Percentiles rank a stretch among this genome's conserved stretches.
Evolutionary conservation across 2,329 filamentous ascomycete genomes (phyloP).

Genomic region (Penicillium verrucosum): DNA sequence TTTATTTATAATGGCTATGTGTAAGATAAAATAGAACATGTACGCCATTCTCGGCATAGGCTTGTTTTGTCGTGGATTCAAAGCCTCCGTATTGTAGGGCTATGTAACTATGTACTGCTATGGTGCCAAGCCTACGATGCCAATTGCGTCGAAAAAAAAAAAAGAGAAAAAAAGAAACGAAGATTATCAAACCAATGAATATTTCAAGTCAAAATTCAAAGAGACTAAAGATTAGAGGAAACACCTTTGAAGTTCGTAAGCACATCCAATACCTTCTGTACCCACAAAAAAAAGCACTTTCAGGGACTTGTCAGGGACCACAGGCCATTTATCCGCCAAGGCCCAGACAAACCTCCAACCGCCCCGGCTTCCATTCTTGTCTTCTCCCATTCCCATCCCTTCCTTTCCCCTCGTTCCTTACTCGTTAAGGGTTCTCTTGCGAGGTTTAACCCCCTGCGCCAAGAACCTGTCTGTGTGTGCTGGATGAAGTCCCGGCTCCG

Average conservation of each 20-base stretch:
- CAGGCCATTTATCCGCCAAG: conserved; percentile 16
- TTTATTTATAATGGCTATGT: not conserved
- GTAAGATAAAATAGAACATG: not conserved
- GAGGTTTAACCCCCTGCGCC: conserved; percentile 21
- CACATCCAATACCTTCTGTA: not conserved
- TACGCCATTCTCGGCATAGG: not conserved
- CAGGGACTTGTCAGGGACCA: conserved; percentile 3
- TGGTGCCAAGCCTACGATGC: conserved; percentile 12
- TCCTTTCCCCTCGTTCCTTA: conserved; percentile 10
- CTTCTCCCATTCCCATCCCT: conserved; percentile 3
- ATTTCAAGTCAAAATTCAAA: not conserved
- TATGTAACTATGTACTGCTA: not conserved
- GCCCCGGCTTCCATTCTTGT: conserved; percentile 6
- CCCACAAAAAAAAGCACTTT: conserved; percentile 1
- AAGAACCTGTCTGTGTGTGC: conserved; percentile 26
- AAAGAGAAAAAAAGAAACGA: not conserved
- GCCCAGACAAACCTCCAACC: conserved; percentile 11
- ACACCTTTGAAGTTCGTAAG: not conserved
- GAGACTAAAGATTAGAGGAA: not conserved
- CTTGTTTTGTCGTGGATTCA: not conserved
- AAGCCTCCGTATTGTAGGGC: not conserved
- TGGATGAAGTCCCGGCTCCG: conserved; percentile 37
- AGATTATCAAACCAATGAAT: not conserved
- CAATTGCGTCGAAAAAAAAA: conserved; percentile 14
- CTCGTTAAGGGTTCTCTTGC: conserved; percentile 16